Evolutionary conservation across 2,329 filamentous ascomycete genomes (phyloP).

Genomic region (Magnaporthiopsis incrustans): DNA sequence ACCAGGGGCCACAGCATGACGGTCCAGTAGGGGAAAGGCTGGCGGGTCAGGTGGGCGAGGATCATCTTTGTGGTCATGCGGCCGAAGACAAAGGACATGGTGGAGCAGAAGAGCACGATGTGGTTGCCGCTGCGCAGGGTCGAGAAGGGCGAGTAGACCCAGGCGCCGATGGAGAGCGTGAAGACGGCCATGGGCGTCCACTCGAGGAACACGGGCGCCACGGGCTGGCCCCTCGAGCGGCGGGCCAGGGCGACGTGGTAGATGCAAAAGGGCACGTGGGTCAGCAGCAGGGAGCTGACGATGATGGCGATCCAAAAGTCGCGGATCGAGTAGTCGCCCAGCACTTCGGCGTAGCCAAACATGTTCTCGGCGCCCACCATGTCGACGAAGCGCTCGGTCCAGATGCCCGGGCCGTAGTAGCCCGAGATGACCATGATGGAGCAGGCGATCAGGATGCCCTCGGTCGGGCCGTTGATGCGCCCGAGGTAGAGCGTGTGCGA

Average conservation of each 20-base stretch:
- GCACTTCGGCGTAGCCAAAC: conserved; percentile 44
- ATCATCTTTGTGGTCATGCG: conserved; percentile 99
- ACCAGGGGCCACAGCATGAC: conserved; percentile 81
- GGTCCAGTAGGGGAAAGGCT: conserved; percentile 96
- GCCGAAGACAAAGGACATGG: conserved; percentile 94
- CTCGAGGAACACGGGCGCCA: conserved; percentile 80
- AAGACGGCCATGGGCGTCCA: conserved; percentile 89
- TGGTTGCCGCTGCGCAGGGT: conserved; percentile 75
- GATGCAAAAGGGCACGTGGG: conserved; percentile 84
- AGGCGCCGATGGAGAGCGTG: conserved; percentile 64
- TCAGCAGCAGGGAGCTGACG: conserved; percentile 54
- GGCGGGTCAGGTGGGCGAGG: conserved; percentile 83
- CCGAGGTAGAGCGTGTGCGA: conserved; percentile 95
- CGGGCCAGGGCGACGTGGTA: conserved; percentile 76
- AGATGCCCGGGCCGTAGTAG: conserved; percentile 80
- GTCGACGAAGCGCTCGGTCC: conserved; percentile 66
- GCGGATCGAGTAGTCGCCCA: conserved; percentile 67
- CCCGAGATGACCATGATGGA: conserved; percentile 80
- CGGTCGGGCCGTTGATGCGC: conserved; percentile 94
- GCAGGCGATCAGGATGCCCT: conserved; percentile 86
- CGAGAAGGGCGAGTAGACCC: conserved; percentile 87
- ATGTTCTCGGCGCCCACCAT: conserved; percentile 49
- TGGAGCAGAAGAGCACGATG: conserved; percentile 84
- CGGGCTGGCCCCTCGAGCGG: conserved; percentile 59
- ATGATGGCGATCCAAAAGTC: conserved; percentile 82